Percentiles rank a stretch among this genome's conserved stretches.
Conservation (phyloP, 2,329 filamentous ascomycete genomes). For the Dothidotthia symphoricarpi region DNA sequence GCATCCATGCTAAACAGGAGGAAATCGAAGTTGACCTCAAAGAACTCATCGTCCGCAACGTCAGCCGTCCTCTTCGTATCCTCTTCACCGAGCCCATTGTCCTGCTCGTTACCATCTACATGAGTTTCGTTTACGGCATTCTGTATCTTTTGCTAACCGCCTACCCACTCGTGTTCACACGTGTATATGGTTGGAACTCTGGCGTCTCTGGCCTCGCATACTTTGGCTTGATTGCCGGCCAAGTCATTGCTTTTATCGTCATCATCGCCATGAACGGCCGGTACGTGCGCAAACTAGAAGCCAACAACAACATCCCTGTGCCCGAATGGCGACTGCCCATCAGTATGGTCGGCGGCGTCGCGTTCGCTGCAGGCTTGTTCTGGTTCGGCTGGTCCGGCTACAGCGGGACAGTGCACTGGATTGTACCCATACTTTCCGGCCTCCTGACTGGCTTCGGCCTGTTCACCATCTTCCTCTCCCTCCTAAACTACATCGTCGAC, state of each 20-base stretch:
- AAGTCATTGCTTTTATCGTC: conserved; percentile 64
- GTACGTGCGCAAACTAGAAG: conserved; percentile 55
- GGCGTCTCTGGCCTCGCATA: conserved; percentile 77
- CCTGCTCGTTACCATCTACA: conserved; percentile 49
- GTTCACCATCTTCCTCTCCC: conserved; percentile 57
- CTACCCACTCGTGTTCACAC: conserved; percentile 76
- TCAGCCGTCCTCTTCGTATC: conserved; percentile 52
- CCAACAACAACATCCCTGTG: conserved; percentile 52
- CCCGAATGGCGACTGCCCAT: conserved; percentile 60
- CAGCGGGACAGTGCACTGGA: conserved; percentile 44
- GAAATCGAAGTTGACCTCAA: conserved; percentile 54
- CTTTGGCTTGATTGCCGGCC: conserved; percentile 77
- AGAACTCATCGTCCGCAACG: conserved; percentile 53
- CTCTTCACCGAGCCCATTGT: conserved; percentile 53
- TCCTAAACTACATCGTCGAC: conserved; percentile 60
- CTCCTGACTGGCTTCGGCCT: conserved; percentile 59
- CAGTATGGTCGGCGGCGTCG: conserved; percentile 52
- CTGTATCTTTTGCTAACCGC: conserved; percentile 65
- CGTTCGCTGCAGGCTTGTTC: conserved; percentile 35
- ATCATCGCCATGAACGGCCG: conserved; percentile 64
- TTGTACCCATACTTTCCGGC: conserved; percentile 45
- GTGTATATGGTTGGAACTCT: conserved; percentile 65
- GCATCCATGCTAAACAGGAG: conserved; percentile 59
- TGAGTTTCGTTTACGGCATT: conserved; percentile 41
- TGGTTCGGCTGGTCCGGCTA: conserved; percentile 46